Base-by-base conservation (phyloP, 2,329 filamentous ascomycete species). In the Paecilomyces dactylethromorphus region DNA sequence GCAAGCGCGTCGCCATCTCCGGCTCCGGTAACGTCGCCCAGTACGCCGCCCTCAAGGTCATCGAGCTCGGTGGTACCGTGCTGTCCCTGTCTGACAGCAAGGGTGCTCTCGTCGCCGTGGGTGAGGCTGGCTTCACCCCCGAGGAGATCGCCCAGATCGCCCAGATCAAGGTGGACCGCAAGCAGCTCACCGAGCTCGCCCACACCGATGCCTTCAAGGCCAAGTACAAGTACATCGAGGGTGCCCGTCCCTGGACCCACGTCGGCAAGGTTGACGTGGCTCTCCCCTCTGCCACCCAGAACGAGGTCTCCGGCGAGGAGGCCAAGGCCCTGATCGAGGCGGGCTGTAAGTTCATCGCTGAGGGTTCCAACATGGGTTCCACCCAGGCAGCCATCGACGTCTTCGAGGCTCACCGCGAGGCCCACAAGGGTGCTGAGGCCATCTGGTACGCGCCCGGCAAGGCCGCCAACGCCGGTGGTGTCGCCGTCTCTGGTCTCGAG, bases 291-390 rank as follows among this genome's bases (percentile, higher is more conserved):
- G 94, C 94, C 49, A 97, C 94, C 61, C 92, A 99, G 84, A 99
- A 99, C 82, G 94, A 99, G 81, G 91, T 99, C 71, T 92, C 85
- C 72, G 87, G 87, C 73, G 91, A 94, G 69, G 94, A 99, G 82
- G 94, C 92, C 56, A 82, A 91, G 80, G 86, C 84, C 18, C 85
- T 97, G 52, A 85, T 97, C 60, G 83, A 83, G 55, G 84, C 84
- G 60, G 93, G 93, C 66, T 84, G 84, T 72, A 86, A 88, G 74
- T 95, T 91, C 81, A 88, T 97, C 66, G 94, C 94, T 59, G 94
- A 99, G 81, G 94, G 94, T 59, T 94, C 89, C 79, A 97, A 97
- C 86, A 97, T 99, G 94, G 94, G 94, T 64, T 97, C 92, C 83
- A 97, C 92, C 33, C 91, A 94, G 79, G 92, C 90, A 65, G 93